Base-by-base conservation (phyloP, 768 basidiomycete genomes). In the Suillus clintonianus region DNA sequence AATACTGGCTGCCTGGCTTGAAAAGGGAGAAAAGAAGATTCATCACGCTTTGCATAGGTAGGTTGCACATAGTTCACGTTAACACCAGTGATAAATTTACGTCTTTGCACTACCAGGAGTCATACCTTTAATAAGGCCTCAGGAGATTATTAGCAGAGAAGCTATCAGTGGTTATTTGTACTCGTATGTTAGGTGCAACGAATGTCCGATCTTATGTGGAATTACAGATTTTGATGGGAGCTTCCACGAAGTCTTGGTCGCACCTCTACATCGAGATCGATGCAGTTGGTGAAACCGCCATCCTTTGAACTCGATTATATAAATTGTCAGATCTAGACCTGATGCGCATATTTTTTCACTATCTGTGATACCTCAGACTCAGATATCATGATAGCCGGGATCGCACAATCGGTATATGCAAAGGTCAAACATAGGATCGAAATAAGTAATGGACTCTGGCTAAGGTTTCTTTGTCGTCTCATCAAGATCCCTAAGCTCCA, bases 331-430 rank as follows among this genome's bases (percentile, higher is more conserved):
- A 41, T 14, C 14, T 41, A 41, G 14, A 41, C 39, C 39, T 41
- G 15, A 41, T 5, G 39, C 5, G 14, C 15, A 14, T 41, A 5
- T 41, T 14, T 41, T 14, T 41, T 15, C 39, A 14, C 39, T 15
- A 14, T 41, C 82, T 82, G 34, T 34, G 34, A 34, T 34, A 34
- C 34, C 8, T 5, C 34, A 34, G 34, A 6, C 34, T 8, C 34
- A 34, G 34, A 34, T 34, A 34, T 5, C 34, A 34, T 34, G 34
- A 34, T 34, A 8, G 34, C 34, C 34, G 34, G 34, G 34, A 34
- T 34, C 8, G 34, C 34, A 6, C 34, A 34, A 42, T 42, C 17
- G 42, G 17, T 42, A 19, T 43, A n/a, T n/a, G 42, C 19, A 43
- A 43, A 43, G 19, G 19, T 8, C 41, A 10, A 19, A 43, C 19